A percentile compares a stretch with the other conserved stretches of the same genome.
These are phyloP conservation scores for Erodium texanum DNA, from an alignment of 441 rosid species.

Conservation along the genomic window DNA sequence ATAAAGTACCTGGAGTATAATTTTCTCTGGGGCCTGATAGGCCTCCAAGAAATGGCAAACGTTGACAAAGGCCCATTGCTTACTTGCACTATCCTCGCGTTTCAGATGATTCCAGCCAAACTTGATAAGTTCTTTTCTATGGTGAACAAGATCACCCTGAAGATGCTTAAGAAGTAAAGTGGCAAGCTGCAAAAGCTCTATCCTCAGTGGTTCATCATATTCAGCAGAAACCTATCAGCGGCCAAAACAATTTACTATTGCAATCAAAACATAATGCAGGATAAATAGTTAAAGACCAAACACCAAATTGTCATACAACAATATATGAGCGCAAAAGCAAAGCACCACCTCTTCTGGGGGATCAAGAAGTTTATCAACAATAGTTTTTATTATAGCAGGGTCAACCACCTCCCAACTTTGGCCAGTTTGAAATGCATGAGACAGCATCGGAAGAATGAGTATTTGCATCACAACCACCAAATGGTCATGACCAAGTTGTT, in stretches of 20 bases:
- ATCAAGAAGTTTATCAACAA: constrained; percentile 98
- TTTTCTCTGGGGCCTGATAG: constrained; percentile 98
- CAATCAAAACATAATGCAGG: constrained; percentile 11
- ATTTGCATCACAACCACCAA: constrained; percentile 95
- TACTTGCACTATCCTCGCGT: constrained; percentile 99
- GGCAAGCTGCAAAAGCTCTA: constrained; percentile 97
- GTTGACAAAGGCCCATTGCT: constrained; percentile 99
- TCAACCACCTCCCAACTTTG: constrained; percentile 98
- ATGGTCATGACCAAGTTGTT: constrained; percentile 85
- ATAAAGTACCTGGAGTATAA: constrained; percentile 84
- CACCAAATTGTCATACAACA: constrained; percentile 9
- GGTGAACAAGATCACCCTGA: constrained; percentile 90
- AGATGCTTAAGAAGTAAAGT: constrained; percentile 95
- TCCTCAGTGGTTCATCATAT: constrained; percentile 95
- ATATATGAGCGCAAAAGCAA: not conserved
- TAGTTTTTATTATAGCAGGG: constrained; percentile 66
- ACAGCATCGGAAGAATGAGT: constrained; percentile 97
- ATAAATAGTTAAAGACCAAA: not conserved
- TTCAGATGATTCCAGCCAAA: constrained; percentile 99
- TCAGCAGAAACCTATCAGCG: constrained; percentile 83
- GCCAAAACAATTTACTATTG: constrained; percentile 15
- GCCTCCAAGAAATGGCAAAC: constrained; percentile 99
- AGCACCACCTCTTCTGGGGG: constrained; percentile 91
- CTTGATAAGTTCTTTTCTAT: constrained; percentile 96
- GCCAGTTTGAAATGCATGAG: constrained; percentile 81